Base-by-base conservation (phyloP, 257 asterid genomes). In the Fraxinus americana region DNA sequence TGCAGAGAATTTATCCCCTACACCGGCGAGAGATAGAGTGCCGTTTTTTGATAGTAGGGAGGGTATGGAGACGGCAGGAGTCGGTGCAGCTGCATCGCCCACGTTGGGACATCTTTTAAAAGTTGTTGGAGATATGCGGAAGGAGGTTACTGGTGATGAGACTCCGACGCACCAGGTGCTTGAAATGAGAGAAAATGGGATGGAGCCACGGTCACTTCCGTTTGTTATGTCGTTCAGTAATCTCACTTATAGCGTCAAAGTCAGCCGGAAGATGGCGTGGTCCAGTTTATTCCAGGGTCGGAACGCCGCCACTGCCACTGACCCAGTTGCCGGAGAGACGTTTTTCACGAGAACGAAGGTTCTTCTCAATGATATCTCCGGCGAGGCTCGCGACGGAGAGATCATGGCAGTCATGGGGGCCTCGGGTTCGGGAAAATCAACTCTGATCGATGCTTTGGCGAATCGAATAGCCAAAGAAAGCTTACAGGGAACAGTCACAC, bases 141-240 rank as follows among this genome's bases (percentile, higher is more conserved):
- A 87, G 79, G 96, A 91, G 21, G 90, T 45, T 34, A 75, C 91
- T 17, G 97, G 97, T 0, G 97, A 92, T 16, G 94, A 92, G 35
- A 88, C 98, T 1, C 97, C 98, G 67, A 89, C 72, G 23, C 97
- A 92, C 48, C 97, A 85, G 8, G 92, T 83, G n/a, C 90, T 94
- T 2, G 96, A 90, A 17, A 67, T 91, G 14, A 76, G 78, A 43
- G 91, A 83, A 25, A 11, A 23, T 23, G 35, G 69, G 34, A 63
- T 75, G 52, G 86, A 82, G 25, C 85, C 87, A 0, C 87, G 87
- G 0, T 74, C 93, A 0, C 78, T 93, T 35, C 96, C 94, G 0
- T 91, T 91, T 45, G 87, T 85, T 1, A 90, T 93, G 12, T 83
- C 96, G 0, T 93, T 93, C 78, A 83, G 17, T 16, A 78, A 93